Conservation (phyloP, 1,139 yeast species). For the Candida mesenterica region DNA sequence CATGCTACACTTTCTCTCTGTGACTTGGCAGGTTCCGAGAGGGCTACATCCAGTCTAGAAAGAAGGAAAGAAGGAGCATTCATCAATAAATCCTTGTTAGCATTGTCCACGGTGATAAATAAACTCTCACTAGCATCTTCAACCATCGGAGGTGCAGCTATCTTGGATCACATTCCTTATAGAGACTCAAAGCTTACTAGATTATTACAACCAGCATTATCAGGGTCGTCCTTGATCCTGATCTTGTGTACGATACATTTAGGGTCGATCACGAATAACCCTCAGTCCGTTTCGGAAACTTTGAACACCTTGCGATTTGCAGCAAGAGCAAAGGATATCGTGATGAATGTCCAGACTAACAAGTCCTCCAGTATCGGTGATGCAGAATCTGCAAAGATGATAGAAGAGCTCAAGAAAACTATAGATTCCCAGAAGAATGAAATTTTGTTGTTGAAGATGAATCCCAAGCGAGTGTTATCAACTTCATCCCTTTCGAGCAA, state of each 20-base stretch:
- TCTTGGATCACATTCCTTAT: constrained; percentile 74
- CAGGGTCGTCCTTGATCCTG: constrained; percentile 84
- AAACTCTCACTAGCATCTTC: constrained; percentile 53
- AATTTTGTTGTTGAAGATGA: constrained; percentile 27
- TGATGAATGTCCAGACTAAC: constrained; percentile 63
- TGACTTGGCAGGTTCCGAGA: constrained; percentile 94
- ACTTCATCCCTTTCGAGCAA: constrained; percentile 4
- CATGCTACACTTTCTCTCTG: constrained; percentile 77
- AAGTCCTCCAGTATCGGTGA: constrained; percentile 30
- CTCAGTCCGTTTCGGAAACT: constrained; percentile 68
- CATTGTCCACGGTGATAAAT: constrained; percentile 86
- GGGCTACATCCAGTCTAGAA: constrained; percentile 78
- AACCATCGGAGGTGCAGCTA: constrained; percentile 12
- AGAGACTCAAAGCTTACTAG: constrained; percentile 90
- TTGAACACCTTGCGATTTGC: constrained; percentile 88
- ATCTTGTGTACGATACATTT: constrained; percentile 83
- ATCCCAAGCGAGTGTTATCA: constrained; percentile 3
- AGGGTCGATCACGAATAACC: constrained; percentile 35
- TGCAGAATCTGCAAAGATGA: constrained; percentile 43
- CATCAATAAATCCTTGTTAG: constrained; percentile 85
- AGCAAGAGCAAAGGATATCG: constrained; percentile 85
- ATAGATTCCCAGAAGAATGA: constrained; percentile 46
- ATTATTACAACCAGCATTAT: constrained; percentile 83
- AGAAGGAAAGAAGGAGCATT: constrained; percentile 90
- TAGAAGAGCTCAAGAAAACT: constrained; percentile 47